These are phyloP conservation scores for Eimeria necatrix DNA, from an alignment of 169 alveolate genomes.

Conservation along the genomic window DNA sequence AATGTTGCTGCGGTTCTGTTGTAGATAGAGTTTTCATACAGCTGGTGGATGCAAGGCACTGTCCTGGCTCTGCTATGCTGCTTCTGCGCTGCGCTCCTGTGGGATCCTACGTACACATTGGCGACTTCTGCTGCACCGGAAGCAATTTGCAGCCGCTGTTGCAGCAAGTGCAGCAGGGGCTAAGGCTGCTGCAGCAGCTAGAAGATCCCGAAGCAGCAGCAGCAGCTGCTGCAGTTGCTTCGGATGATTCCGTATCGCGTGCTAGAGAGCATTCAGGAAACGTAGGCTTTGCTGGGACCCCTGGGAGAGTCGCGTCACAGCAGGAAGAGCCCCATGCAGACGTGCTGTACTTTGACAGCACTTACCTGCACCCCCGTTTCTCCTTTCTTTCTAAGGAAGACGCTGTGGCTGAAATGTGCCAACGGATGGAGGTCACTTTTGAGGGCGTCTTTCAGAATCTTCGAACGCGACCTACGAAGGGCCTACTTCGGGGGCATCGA, in stretches of 20 bases:
- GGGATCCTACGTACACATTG: conserved; percentile 33
- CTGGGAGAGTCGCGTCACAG: neutral
- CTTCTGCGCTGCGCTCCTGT: neutral
- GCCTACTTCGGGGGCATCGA: neutral
- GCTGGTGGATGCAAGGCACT: conserved; percentile 27
- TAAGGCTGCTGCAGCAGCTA: conserved; percentile 22
- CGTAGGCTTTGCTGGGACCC: neutral
- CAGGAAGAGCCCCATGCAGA: conserved; percentile 4
- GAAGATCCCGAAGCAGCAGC: neutral
- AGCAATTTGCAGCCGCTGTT: neutral
- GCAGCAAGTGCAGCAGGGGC: neutral
- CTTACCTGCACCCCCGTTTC: conserved; percentile 36
- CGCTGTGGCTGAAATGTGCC: neutral
- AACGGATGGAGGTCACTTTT: neutral
- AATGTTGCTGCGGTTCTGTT: neutral
- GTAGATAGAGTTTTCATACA: neutral
- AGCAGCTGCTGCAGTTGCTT: conserved; percentile 9
- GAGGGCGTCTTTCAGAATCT: neutral
- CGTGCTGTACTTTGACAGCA: conserved; percentile 14
- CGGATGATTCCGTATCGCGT: neutral
- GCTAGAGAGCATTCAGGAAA: neutral
- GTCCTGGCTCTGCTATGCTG: conserved; percentile 5
- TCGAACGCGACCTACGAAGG: too few relatives aligned
- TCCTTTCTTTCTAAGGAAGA: conserved; percentile 13
- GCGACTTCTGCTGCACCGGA: conserved; percentile 12